Evolutionary conservation across 1,284 basidiomycete species (phyloP).

Genomic region (Boletus semigastroideus): DNA sequence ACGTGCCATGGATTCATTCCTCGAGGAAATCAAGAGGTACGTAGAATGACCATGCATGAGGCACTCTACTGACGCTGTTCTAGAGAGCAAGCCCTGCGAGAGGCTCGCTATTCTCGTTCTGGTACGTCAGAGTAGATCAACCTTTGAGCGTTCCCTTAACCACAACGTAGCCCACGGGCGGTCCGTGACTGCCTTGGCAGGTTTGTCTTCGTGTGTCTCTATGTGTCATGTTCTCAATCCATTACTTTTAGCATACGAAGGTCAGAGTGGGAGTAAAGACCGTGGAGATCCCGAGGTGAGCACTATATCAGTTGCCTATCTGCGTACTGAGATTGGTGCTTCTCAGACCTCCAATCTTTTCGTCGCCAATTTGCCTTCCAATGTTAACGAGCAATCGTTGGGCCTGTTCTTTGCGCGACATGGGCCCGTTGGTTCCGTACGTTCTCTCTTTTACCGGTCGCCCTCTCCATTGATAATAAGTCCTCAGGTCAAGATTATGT

Average conservation of each 20-base stretch:
- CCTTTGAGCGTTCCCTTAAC: not conserved
- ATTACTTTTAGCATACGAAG: constrained; percentile 65
- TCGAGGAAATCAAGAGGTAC: constrained; percentile 93
- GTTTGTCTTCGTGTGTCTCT: constrained; percentile 39
- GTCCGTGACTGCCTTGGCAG: constrained; percentile 86
- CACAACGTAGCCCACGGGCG: constrained; percentile 44
- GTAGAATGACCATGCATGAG: not conserved
- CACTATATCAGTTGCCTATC: not conserved
- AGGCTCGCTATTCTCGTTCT: constrained; percentile 75
- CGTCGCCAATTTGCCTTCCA: constrained; percentile 84
- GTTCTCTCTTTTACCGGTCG: constrained; percentile 19
- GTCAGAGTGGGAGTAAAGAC: constrained; percentile 86
- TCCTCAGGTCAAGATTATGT: constrained; percentile 89
- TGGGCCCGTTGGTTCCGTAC: constrained; percentile 70
- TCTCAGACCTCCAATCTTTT: constrained; percentile 89
- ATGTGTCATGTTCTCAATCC: constrained; percentile 1
- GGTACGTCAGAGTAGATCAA: constrained; percentile 42
- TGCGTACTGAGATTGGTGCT: constrained; percentile 7
- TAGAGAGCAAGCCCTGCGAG: constrained; percentile 89
- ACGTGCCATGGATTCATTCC: constrained; percentile 89
- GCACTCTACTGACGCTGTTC: not conserved
- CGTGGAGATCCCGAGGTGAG: constrained; percentile 77
- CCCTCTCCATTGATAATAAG: not conserved
- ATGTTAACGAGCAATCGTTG: constrained; percentile 80
- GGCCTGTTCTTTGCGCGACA: constrained; percentile 82